phyloP scores from a whole-genome alignment of 2,329 filamentous ascomycete species.

The Cytospora piceae region DNA sequence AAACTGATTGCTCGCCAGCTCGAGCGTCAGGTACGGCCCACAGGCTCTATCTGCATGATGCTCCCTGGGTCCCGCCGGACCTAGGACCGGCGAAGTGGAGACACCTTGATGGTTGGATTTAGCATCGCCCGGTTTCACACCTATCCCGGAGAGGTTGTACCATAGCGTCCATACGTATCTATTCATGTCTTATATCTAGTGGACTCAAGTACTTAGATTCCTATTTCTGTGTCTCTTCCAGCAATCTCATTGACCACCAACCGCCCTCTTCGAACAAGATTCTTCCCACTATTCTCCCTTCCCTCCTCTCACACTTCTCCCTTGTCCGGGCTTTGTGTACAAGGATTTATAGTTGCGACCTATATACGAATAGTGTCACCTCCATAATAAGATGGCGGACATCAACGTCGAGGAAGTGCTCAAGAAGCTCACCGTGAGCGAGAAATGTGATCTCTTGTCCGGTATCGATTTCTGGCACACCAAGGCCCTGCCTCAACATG shows the following conservation, averaged over 20 bases:
- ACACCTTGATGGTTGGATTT: background rate
- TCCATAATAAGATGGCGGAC: conserved; percentile 47
- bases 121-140: background rate
- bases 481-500: conserved; percentile 60
- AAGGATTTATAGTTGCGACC: background rate
- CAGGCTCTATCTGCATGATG: background rate
- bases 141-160: background rate
- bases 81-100: background rate
- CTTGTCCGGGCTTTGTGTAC: background rate
- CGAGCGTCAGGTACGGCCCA: background rate
- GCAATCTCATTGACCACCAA: background rate
- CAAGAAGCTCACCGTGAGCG: conserved; percentile 55
- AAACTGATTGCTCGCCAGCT: background rate
- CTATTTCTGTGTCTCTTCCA: background rate
- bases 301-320: background rate
- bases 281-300: background rate
- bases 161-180: background rate
- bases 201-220: background rate
- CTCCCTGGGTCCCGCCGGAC: background rate
- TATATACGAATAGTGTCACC: background rate
- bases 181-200: background rate
- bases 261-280: background rate
- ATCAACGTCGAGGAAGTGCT: conserved; percentile 59
- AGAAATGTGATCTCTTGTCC: conserved; percentile 58
- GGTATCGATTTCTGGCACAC: conserved; percentile 74